Evolutionary conservation across 257 asterid genomes (phyloP), one percentile per base, ranked within the genome.

Genomic region (Salvia hispanica): DNA sequence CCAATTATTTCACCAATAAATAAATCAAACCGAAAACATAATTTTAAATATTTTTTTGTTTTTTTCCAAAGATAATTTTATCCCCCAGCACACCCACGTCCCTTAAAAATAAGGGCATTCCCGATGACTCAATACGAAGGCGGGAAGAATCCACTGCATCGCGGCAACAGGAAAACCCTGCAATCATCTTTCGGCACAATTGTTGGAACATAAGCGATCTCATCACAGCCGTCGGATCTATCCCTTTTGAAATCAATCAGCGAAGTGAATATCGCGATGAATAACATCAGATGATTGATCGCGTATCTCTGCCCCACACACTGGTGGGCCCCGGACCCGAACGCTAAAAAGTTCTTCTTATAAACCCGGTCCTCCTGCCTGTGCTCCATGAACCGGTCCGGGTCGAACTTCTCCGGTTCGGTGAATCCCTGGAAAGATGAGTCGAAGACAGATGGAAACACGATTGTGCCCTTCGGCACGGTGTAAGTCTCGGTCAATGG

Each of bases 281-380:
- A 88, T 3, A 92, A 72, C 88, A 79, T 80, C 67, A 90, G 75
- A 25, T 90, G 96, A 54, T 88, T 93, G 0, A 88, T 73, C 0
- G 97, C 98, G 43, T 93, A 93, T 84, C 87, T 86, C 85, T 90
- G 97, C 12, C 98, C 98, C 80, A 90, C 94, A 52, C 98, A 93
- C 56, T 82, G 93, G 74, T 93, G 97, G 81, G 97, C 61, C 80
- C 98, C 98, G 11, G 98, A 96, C 15, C 98, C 98, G 6, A 90
- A 93, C 0, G 86, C 97, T 1, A 93, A 79, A 65, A 59, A 93
- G 72, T 90, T 90, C 82, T 74, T 83, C 73, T 82, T 92, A 53
- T 80, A 81, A 36, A 88, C 78, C 80, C 85, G 91, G 75, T 86
- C 97, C 79, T 90, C 97, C 60, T 86, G 86, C 78, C 97, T 70